These are phyloP conservation scores for Ascosphaera apis DNA, from an alignment of 2,329 filamentous ascomycete genomes.

Conservation along the genomic window DNA sequence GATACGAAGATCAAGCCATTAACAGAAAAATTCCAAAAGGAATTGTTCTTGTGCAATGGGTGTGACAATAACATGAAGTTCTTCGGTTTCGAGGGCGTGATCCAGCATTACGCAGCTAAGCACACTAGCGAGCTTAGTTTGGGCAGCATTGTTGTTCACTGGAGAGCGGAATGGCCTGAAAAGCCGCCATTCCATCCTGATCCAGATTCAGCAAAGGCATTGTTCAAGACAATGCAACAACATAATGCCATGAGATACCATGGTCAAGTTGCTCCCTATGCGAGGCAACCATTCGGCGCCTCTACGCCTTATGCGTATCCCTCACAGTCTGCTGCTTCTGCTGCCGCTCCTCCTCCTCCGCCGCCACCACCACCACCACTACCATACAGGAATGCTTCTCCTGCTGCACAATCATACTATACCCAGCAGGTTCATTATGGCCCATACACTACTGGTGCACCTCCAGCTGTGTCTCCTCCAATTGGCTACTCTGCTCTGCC, in stretches of 20 bases:
- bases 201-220: conserved; percentile 23
- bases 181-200: conserved; percentile 47
- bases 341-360: conserved; percentile 6
- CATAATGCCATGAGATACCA: no score
- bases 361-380: conserved; percentile 6
- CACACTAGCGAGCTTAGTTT: conserved; percentile 48
- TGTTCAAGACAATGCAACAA: conserved; percentile 15
- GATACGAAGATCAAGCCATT: conserved; percentile 51
- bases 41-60: conserved; percentile 52
- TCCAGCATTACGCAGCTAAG: conserved; percentile 68
- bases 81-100: conserved; percentile 55
- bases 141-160: conserved; percentile 51
- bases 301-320: conserved; percentile 9
- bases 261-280: no score
- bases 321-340: conserved; percentile 6
- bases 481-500: no score
- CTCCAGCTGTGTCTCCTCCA: no score
- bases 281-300: no score
- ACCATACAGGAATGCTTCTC: no score
- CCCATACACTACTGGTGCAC: no score
- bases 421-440: no score
- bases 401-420: no score
- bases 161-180: conserved; percentile 62
- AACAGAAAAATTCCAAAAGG: conserved; percentile 42
- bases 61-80: conserved; percentile 42